These are phyloP conservation scores for Carpinus fangiana DNA, from an alignment of 306 rosid species.

Conservation along the genomic window DNA sequence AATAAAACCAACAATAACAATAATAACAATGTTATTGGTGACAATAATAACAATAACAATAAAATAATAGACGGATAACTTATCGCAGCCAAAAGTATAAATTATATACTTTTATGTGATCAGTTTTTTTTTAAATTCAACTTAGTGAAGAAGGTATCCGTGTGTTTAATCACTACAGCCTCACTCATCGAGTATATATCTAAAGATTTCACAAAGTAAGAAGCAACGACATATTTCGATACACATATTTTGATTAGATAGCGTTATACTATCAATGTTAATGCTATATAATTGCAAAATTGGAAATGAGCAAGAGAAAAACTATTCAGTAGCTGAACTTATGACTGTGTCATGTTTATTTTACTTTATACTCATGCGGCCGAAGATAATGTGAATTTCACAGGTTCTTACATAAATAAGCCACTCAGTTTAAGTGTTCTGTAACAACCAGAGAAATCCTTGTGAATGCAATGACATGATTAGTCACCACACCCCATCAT, in stretches of 20 bases:
- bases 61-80: not conserved
- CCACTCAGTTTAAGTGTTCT: not conserved
- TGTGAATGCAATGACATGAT: not conserved
- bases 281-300: too few relatives aligned
- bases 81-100: not conserved
- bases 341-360: not conserved
- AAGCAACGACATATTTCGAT: not conserved
- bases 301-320: not conserved
- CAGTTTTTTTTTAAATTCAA: not conserved
- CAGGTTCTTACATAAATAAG: not conserved
- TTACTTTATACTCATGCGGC: not conserved
- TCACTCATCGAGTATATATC: not conserved
- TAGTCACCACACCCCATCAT: not conserved
- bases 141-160: not conserved
- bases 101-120: not conserved
- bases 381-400: not conserved
- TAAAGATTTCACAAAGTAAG: not conserved
- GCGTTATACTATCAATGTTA: too few relatives aligned
- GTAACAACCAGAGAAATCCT: not conserved
- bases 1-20: too few relatives aligned
- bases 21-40: not conserved
- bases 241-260: too few relatives aligned
- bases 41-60: not conserved
- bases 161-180: not conserved
- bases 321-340: not conserved